Conservation (phyloP, 192 early-diverging fungal species). For the Ambispora gerdemannii region DNA sequence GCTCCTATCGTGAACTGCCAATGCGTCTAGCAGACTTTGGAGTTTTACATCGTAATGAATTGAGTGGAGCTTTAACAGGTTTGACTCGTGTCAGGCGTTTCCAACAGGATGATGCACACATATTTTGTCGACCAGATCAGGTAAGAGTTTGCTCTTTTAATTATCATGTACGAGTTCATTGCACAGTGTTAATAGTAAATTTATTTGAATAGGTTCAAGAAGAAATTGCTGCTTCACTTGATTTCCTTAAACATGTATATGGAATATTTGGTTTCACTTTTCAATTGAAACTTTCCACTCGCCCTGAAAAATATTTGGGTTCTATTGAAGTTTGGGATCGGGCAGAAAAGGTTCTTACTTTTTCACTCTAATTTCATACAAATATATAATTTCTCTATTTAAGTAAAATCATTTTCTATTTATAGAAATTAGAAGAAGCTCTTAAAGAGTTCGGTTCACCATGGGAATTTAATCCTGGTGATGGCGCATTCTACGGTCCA, state of each 20-base stretch:
- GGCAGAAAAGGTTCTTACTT: conserved; percentile 68
- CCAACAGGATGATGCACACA: conserved; percentile 99
- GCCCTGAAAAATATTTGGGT: conserved; percentile 95
- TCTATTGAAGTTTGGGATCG: conserved; percentile 86
- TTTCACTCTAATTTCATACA: too few species aligned
- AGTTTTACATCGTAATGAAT: conserved; percentile 92
- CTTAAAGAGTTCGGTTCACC: conserved; percentile 73
- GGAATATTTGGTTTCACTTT: conserved; percentile 94
- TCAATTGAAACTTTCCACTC: conserved; percentile 87
- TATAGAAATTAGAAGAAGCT: conserved; percentile 64
- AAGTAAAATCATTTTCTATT: neutral
- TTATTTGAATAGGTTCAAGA: conserved; percentile 49
- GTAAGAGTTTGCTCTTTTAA: conserved; percentile 27
- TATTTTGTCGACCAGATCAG: conserved; percentile 92
- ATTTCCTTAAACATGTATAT: conserved; percentile 90
- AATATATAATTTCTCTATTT: neutral
- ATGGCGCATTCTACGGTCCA: conserved; percentile 99
- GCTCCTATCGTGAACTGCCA: conserved; percentile 95
- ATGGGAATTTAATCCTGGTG: conserved; percentile 91
- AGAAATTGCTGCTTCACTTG: conserved; percentile 83
- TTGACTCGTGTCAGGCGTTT: conserved; percentile 97
- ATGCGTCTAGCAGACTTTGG: conserved; percentile 96
- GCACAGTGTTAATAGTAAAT: conserved; percentile 11
- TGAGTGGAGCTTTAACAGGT: conserved; percentile 89
- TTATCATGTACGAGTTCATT: neutral